phyloP scores from a whole-genome alignment of 1,284 basidiomycete genomes.

The Xerocomus nothofagi region DNA sequence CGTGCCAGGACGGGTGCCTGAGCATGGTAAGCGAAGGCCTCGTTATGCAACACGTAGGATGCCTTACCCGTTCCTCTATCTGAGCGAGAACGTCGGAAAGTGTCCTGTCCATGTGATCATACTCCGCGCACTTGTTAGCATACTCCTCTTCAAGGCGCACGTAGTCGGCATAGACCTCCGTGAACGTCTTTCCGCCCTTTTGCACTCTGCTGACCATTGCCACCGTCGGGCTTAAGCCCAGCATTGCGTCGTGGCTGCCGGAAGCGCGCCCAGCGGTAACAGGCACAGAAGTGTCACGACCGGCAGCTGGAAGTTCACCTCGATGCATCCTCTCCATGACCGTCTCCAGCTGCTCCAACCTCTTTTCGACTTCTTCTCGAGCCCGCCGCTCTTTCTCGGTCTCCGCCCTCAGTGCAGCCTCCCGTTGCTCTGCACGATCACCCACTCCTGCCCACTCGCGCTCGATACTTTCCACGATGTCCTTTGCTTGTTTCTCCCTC shows the following conservation, averaged over 20 bases:
- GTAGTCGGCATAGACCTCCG: slow-evolving; percentile 88
- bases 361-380: slow-evolving; percentile 62
- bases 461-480: slow-evolving; percentile 77
- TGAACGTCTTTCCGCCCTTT: slow-evolving; percentile 81
- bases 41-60: neutral
- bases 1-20: slow-evolving; percentile 87
- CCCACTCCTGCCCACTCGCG: slow-evolving; percentile 73
- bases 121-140: slow-evolving; percentile 74
- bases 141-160: slow-evolving; percentile 84
- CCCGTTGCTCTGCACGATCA: slow-evolving; percentile 66
- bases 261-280: slow-evolving; percentile 51
- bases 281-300: slow-evolving; percentile 43
- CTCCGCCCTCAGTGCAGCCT: slow-evolving; percentile 63
- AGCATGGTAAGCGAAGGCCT: neutral
- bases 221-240: slow-evolving; percentile 79
- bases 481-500: slow-evolving; percentile 76
- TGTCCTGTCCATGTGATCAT: slow-evolving; percentile 77
- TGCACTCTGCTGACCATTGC: slow-evolving; percentile 80
- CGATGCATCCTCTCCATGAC: slow-evolving; percentile 65
- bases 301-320: slow-evolving; percentile 64
- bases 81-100: slow-evolving; percentile 74
- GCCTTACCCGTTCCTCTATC: slow-evolving; percentile 83
- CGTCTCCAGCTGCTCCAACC: slow-evolving; percentile 58
- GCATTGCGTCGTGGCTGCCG: slow-evolving; percentile 50
- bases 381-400: slow-evolving; percentile 60